Evolutionary conservation across 129 eudicot species (phyloP).

Genomic region (Centrapalus pauciflorus): DNA sequence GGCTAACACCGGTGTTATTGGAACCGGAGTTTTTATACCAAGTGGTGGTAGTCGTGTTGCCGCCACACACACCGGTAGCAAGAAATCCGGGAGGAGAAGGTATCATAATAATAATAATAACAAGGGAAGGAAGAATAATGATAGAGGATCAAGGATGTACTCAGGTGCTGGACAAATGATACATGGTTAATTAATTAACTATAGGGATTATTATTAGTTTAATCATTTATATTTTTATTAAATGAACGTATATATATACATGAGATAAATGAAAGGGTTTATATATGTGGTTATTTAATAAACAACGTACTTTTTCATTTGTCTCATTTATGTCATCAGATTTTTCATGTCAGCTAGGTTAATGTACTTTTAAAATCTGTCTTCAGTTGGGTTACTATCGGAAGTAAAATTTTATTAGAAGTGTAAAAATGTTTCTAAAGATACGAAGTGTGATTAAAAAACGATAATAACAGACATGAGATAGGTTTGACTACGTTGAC

Average conservation of each 20-base stretch:
- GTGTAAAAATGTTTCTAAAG: too few relatives aligned
- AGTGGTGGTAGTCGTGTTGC: too few relatives aligned
- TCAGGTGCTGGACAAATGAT: slow-evolving; percentile 19
- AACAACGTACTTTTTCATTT: too few relatives aligned
- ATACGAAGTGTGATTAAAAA: too few relatives aligned
- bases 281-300: too few relatives aligned
- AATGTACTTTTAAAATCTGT: too few relatives aligned
- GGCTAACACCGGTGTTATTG: slow-evolving; percentile 25
- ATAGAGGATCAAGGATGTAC: slow-evolving; percentile 30
- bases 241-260: neutral
- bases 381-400: too few relatives aligned
- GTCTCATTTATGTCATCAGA: too few relatives aligned
- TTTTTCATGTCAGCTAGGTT: too few relatives aligned
- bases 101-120: slow-evolving; percentile 1
- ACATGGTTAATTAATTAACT: neutral
- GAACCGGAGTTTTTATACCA: slow-evolving; percentile 37
- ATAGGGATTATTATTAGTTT: neutral
- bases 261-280: slow-evolving; percentile 1
- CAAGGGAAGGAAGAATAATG: slow-evolving; percentile 9
- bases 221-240: neutral
- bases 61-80: neutral
- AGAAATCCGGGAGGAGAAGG: slow-evolving; percentile 26
- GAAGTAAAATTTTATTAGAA: too few relatives aligned
- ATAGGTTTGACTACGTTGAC: too few relatives aligned
- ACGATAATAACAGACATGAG: too few relatives aligned